Percentiles rank a stretch among this genome's conserved stretches.
phyloP scores from a whole-genome alignment of 148 eudicot species.

The Amaranthus cruentus region DNA sequence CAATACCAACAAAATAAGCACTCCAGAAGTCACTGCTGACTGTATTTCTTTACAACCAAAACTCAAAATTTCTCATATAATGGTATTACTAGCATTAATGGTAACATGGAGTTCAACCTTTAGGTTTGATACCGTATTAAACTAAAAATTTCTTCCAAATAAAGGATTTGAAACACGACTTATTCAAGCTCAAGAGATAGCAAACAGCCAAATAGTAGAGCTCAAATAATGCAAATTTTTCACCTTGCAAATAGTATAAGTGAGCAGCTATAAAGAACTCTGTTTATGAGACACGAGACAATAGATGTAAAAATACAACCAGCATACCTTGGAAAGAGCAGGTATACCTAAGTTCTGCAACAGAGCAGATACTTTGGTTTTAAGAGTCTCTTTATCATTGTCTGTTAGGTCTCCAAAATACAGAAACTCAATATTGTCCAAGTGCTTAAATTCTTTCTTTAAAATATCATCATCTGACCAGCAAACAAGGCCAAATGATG shows the following conservation, averaged over 20 bases:
- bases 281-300: conserved; percentile 24
- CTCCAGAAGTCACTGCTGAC: conserved; percentile 15
- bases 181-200: background rate
- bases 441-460: conserved; percentile 66
- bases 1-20: conserved; percentile 13
- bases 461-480: conserved; percentile 83
- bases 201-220: background rate
- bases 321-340: conserved; percentile 71
- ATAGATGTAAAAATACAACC: conserved; percentile 5
- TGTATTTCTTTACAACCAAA: background rate
- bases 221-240: background rate
- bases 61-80: background rate
- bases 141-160: background rate
- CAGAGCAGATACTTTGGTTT: conserved; percentile 46
- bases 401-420: conserved; percentile 58
- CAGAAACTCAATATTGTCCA: conserved; percentile 59
- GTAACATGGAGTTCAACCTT: background rate
- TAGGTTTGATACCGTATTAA: background rate
- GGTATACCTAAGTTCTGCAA: conserved; percentile 62
- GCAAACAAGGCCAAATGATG: conserved; percentile 82
- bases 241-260: background rate
- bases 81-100: background rate
- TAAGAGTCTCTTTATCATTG: conserved; percentile 53
- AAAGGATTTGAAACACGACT: background rate
- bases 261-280: background rate